Evolutionary conservation across 139 green algal genomes (phyloP).

Genomic region (Volvox africanus): DNA sequence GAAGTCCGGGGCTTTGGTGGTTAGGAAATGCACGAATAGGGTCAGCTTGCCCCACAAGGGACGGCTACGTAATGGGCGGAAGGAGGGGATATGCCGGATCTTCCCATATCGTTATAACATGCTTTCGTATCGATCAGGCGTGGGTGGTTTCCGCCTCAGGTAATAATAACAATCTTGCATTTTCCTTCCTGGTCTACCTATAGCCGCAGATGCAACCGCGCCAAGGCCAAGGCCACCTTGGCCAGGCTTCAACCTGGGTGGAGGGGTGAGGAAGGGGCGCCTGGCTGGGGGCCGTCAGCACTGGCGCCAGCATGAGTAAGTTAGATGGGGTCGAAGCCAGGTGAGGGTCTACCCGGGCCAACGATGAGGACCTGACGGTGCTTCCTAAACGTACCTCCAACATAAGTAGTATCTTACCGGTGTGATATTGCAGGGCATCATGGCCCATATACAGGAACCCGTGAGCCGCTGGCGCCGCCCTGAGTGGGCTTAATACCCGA

Average conservation of each 20-base stretch:
- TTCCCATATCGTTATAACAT: no score
- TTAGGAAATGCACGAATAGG: no score
- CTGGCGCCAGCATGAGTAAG: background rate
- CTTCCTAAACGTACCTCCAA: background rate
- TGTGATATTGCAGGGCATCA: background rate
- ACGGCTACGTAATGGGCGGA: no score
- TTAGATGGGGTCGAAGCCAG: background rate
- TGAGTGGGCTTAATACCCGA: no score
- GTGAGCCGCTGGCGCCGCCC: no score
- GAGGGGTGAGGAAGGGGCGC: background rate
- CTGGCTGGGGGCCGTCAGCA: background rate
- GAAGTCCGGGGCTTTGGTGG: no score
- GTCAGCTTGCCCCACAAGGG: no score
- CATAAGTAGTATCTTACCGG: background rate
- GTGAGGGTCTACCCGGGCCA: background rate
- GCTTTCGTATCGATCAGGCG: no score
- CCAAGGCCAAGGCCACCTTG: slow-evolving; percentile 5
- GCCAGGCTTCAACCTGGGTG: slow-evolving; percentile 25
- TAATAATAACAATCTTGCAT: no score
- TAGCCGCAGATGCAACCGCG: slow-evolving; percentile 26
- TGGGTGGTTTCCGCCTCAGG: no score
- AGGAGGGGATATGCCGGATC: no score
- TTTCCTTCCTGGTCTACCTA: background rate
- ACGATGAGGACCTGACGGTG: background rate
- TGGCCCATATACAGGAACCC: no score